Conservation (phyloP, 2,329 filamentous ascomycete species). For the Neonectria coccinea region DNA sequence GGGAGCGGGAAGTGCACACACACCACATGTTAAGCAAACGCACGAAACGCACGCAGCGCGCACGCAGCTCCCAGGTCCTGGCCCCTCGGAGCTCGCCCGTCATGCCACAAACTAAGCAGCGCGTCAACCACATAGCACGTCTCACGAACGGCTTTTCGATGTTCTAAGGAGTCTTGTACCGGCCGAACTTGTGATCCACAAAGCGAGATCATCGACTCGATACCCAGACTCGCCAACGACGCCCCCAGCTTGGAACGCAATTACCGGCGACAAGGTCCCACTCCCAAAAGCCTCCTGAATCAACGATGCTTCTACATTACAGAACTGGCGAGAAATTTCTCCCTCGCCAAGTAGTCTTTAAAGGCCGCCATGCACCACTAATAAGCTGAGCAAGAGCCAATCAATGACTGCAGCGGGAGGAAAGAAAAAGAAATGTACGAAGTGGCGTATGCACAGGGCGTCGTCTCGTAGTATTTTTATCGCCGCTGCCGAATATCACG, state of each 20-base stretch:
- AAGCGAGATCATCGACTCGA: conserved; percentile 16
- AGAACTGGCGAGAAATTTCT: conserved; percentile 1
- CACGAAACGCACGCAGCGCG: conserved; percentile 16
- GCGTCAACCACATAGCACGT: conserved; percentile 15
- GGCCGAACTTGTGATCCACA: conserved; percentile 9
- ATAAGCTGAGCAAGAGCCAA: conserved; percentile 13
- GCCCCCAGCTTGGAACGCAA: conserved; percentile 10
- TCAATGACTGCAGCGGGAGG: conserved; percentile 5
- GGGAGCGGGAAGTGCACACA: conserved; percentile 45
- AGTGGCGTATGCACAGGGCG: conserved; percentile 23
- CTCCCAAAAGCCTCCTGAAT: conserved; percentile 10
- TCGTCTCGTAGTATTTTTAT: conserved; percentile 32
- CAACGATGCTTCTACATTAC: neutral
- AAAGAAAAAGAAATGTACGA: conserved; percentile 22
- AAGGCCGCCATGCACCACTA: conserved; percentile 14
- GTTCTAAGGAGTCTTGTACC: neutral
- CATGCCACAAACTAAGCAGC: conserved; percentile 16
- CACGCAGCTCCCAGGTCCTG: conserved; percentile 31
- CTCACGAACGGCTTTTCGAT: neutral
- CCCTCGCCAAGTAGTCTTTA: neutral
- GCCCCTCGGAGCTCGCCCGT: conserved; percentile 11
- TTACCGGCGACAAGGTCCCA: conserved; percentile 9
- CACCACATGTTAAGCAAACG: conserved; percentile 19
- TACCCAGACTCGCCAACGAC: conserved; percentile 17
- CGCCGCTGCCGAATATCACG: conserved; percentile 22